phyloP scores from a whole-genome alignment of 495 filamentous ascomycete genomes.

The Penicillium bovifimosum region DNA sequence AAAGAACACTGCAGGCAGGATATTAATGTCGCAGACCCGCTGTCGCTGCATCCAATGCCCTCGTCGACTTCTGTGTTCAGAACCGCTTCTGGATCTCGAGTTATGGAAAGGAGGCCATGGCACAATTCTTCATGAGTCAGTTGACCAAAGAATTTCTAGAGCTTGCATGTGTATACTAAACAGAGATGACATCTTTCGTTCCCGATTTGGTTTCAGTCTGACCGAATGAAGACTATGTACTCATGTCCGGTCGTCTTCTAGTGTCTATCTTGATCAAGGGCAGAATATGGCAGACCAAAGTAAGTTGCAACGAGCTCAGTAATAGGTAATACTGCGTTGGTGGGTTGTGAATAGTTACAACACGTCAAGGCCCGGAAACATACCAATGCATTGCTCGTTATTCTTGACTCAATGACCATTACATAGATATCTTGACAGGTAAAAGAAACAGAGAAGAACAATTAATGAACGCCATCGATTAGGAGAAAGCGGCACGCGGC shows the following conservation, averaged over 20 bases:
- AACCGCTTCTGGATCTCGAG: constrained; percentile 37
- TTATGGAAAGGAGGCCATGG: constrained; percentile 19
- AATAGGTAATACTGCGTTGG: too few relatives aligned
- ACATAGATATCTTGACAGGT: constrained; percentile 25
- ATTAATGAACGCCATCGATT: constrained; percentile 5
- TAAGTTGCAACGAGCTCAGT: too few relatives aligned
- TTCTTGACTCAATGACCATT: constrained; percentile 32
- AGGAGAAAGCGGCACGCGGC: constrained; percentile 3
- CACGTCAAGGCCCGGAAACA: not conserved
- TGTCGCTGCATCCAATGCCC: constrained; percentile 45
- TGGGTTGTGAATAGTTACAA: not conserved
- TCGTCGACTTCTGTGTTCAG: constrained; percentile 55
- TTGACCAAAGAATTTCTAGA: too few relatives aligned
- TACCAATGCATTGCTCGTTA: constrained; percentile 23
- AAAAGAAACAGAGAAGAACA: constrained; percentile 17
- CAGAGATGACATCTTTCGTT: too few relatives aligned
- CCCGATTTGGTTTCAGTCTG: too few relatives aligned
- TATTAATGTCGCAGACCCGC: constrained; percentile 11
- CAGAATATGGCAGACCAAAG: too few relatives aligned
- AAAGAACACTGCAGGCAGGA: constrained; percentile 12
- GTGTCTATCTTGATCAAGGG: too few relatives aligned
- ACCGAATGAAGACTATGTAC: too few relatives aligned
- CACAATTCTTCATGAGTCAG: not conserved
- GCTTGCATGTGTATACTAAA: too few relatives aligned
- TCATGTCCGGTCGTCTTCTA: too few relatives aligned